Evolutionary conservation across 2,329 filamentous ascomycete genomes (phyloP).

Genomic region (Colletotrichum simmondsii): DNA sequence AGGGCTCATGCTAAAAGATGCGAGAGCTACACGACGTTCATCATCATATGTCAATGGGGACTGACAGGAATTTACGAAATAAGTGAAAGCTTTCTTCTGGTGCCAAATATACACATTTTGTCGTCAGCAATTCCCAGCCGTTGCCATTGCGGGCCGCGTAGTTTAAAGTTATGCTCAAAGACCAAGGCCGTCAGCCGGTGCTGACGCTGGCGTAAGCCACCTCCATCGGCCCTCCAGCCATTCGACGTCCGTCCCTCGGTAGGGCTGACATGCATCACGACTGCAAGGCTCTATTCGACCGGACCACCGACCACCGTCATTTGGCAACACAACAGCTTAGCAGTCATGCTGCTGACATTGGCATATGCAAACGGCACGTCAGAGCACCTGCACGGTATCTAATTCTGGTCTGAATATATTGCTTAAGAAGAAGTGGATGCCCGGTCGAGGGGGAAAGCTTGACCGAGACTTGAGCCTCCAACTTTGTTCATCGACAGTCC

Average conservation of each 20-base stretch:
- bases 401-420: background rate
- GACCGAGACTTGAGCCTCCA: background rate
- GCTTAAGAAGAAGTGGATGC: background rate
- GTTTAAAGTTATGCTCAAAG: background rate
- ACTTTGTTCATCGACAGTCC: background rate
- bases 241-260: background rate
- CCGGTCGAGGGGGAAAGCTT: background rate
- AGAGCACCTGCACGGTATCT: background rate
- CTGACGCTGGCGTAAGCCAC: background rate
- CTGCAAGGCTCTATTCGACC: background rate
- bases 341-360: background rate
- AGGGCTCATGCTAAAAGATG: background rate
- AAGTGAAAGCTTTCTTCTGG: background rate
- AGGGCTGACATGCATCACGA: conserved; percentile 21
- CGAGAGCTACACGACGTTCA: background rate
- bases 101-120: background rate
- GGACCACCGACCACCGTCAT: background rate
- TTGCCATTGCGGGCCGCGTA: background rate
- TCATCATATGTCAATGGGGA: background rate
- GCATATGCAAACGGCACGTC: background rate
- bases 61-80: no score
- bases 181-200: background rate
- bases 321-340: background rate
- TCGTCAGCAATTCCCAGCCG: background rate
- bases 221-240: background rate